These are phyloP conservation scores for Russula abietina DNA, from an alignment of 768 basidiomycete species.

Conservation along the genomic window DNA sequence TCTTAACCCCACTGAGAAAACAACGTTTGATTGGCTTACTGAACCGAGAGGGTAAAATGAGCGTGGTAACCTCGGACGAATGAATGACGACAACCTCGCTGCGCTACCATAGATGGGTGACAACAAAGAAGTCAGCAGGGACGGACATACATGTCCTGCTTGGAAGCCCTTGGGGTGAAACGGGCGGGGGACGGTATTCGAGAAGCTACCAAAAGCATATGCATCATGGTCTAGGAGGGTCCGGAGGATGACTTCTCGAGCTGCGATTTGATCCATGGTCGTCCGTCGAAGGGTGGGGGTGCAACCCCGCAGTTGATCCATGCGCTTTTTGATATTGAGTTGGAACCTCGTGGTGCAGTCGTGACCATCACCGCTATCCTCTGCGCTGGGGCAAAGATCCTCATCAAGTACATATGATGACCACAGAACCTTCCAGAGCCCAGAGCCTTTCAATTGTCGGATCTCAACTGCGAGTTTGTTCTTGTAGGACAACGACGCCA, in stretches of 20 bases:
- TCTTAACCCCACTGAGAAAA: background rate
- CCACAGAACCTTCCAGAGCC: background rate
- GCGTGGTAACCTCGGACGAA: background rate
- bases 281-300: background rate
- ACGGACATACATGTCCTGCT: background rate
- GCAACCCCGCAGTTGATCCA: slow-evolving; percentile 6
- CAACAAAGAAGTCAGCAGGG: background rate
- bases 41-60: background rate
- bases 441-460: no score
- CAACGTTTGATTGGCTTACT: background rate
- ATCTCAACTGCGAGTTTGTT: background rate
- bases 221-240: background rate
- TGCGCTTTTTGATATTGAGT: background rate
- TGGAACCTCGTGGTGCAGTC: slow-evolving; percentile 6
- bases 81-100: slow-evolving; percentile 1
- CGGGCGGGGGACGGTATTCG: background rate
- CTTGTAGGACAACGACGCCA: background rate
- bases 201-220: slow-evolving; percentile 1
- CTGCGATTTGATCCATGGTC: background rate
- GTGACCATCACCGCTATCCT: background rate
- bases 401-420: background rate
- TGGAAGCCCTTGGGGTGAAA: background rate
- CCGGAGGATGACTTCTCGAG: background rate
- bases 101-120: background rate
- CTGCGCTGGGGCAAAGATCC: background rate